Evolutionary conservation across 768 basidiomycete species (phyloP).

Genomic region (Boletus sensibilis): DNA sequence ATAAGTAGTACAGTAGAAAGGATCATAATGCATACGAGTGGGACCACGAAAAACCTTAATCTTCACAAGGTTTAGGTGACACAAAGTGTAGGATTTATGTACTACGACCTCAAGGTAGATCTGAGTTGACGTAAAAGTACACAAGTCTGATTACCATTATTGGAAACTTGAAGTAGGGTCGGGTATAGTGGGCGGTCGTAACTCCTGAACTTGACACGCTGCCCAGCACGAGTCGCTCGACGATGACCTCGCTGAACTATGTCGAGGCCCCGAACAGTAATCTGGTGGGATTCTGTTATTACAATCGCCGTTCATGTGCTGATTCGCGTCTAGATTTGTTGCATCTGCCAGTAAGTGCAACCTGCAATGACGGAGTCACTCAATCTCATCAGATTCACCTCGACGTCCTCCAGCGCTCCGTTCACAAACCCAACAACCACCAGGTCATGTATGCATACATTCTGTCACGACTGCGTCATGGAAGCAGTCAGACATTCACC

Average conservation of each 20-base stretch:
- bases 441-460: slow-evolving; percentile 77
- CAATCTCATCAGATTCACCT: slow-evolving; percentile 9
- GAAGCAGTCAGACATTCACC: slow-evolving; percentile 63
- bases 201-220: slow-evolving; percentile 8
- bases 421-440: slow-evolving; percentile 78
- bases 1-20: no score
- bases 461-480: slow-evolving; percentile 81
- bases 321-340: slow-evolving; percentile 56
- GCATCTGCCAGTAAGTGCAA: slow-evolving; percentile 62
- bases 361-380: neutral
- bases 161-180: slow-evolving; percentile 3
- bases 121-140: slow-evolving; percentile 19
- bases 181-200: no score
- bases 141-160: slow-evolving; percentile 15
- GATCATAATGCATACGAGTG: no score
- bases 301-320: neutral
- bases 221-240: slow-evolving; percentile 4
- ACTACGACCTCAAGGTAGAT: neutral
- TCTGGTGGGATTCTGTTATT: slow-evolving; percentile 45
- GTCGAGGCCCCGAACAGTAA: slow-evolving; percentile 63
- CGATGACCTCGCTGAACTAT: slow-evolving; percentile 46
- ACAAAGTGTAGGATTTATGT: no score
- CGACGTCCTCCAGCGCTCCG: slow-evolving; percentile 47
- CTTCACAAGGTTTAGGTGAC: no score
- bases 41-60: no score